Base-by-base conservation (phyloP, 257 asterid species). In the Primulina huaijiensis region DNA sequence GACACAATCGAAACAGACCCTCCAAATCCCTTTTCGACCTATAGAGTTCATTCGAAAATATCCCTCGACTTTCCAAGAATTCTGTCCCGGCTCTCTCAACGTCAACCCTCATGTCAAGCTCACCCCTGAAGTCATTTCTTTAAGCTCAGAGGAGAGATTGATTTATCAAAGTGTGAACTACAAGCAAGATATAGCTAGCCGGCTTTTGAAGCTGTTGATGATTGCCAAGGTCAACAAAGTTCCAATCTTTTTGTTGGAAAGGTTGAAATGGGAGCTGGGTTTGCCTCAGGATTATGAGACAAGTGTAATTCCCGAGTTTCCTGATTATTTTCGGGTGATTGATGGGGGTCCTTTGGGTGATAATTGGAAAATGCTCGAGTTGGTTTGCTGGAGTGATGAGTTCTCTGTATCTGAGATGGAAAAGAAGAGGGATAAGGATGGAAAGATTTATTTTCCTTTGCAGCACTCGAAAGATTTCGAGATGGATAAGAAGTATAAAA, bases 141-240 rank as follows among this genome's bases (percentile, higher is more conserved):
- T 85, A 23, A 81, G 74, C 76, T 69, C 85, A 21, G 95, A 90
- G 79, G 97, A 92, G 64, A 60, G 74, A 56, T 60, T 92, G 63
- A 67, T 88, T 7, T 83, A 81, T 70, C 79, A 79, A 76, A 84
- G 90, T 69, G 85, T 80, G 64, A 65, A 53, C 34, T 89, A 87
- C 46, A 87, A 85, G 88, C 85, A 89, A 57, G 90, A 90, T 6
- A 27, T 83, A 1, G 96, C 96, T 5, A 66, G 66, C 29, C 85
- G 99, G 67, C 85, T 93, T 3, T 70, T 89, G 85, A 93, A 90
- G 84, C 68, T 93, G 81, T 75, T 93, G 88, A 93, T 93, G 96
- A 83, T 93, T 19, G 69, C 86, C 70, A 87, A 89, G 82, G 59
- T 85, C 25, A 78, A 82, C 75, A 80, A 83, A 75, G 79, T 93